These are phyloP conservation scores for Juncus inflexus DNA, from an alignment of 176 grass and related monocot genomes.

Conservation along the genomic window DNA sequence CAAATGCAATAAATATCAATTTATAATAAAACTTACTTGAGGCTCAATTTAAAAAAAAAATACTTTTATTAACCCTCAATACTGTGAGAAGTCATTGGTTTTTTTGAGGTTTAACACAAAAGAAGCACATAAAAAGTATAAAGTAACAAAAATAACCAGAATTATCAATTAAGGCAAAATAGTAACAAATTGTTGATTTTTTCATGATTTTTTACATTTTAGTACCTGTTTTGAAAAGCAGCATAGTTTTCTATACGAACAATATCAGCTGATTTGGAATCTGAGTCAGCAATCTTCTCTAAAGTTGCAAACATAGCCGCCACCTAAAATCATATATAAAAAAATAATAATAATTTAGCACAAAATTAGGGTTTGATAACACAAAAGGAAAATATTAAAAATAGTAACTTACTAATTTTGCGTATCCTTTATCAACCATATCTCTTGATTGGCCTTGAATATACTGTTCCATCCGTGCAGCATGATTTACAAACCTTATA, in stretches of 20 bases:
- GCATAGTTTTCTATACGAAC: slow-evolving; percentile 95
- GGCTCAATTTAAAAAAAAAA: too few species aligned
- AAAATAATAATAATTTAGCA: not conserved
- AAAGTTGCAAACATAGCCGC: slow-evolving; percentile 89
- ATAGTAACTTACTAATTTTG: slow-evolving; percentile 65
- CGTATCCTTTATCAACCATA: slow-evolving; percentile 93
- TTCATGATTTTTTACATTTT: not conserved
- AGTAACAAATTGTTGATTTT: too few species aligned
- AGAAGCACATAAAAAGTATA: too few species aligned
- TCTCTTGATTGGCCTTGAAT: slow-evolving; percentile 98
- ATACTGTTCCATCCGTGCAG: slow-evolving; percentile 91
- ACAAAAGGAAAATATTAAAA: too few species aligned
- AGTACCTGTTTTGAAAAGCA: slow-evolving; percentile 93
- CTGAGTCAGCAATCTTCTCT: slow-evolving; percentile 90
- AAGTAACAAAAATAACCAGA: too few species aligned
- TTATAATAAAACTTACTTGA: too few species aligned
- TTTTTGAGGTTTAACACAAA: too few species aligned
- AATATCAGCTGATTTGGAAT: slow-evolving; percentile 72
- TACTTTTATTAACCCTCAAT: too few species aligned
- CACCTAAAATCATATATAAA: slow-evolving; percentile 50
- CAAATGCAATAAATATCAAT: too few species aligned
- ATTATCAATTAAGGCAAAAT: too few species aligned
- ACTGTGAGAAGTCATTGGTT: too few species aligned
- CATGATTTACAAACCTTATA: slow-evolving; percentile 80
- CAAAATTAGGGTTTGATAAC: slow-evolving; percentile 21